Conservation (phyloP, 2,329 filamentous ascomycete species). For the Pseudocercospora musae region DNA sequence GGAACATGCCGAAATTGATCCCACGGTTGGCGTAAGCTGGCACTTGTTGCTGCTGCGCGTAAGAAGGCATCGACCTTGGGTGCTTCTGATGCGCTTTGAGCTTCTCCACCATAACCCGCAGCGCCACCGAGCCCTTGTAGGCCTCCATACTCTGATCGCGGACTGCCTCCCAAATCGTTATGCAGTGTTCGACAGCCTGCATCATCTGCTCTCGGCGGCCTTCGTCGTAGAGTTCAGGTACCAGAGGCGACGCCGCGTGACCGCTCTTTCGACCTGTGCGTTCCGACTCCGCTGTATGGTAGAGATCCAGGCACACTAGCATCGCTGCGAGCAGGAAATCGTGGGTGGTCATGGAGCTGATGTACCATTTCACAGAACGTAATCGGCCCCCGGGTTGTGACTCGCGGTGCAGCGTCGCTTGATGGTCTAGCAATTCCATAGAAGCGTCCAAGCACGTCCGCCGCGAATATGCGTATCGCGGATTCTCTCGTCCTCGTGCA, state of each 20-base stretch:
- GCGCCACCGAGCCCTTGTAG: conserved; percentile 75
- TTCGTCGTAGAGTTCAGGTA: conserved; percentile 42
- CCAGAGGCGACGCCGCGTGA: conserved; percentile 24
- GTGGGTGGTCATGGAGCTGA: conserved; percentile 73
- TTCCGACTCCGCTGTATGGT: conserved; percentile 58
- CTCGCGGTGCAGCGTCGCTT: conserved; percentile 72
- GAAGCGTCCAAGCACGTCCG: conserved; percentile 82
- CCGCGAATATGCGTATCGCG: conserved; percentile 79
- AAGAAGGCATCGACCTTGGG: conserved; percentile 4
- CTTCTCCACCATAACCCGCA: conserved; percentile 83
- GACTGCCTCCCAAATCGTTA: conserved; percentile 75
- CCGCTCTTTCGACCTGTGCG: conserved; percentile 34
- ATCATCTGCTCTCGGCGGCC: conserved; percentile 69
- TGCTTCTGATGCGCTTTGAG: conserved; percentile 53
- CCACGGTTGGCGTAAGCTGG: conserved; percentile 2
- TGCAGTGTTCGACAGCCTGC: conserved; percentile 65
- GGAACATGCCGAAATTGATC: conserved; percentile 32
- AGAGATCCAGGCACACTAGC: conserved; percentile 77
- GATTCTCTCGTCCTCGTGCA: conserved; percentile 70
- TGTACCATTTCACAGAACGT: conserved; percentile 71
- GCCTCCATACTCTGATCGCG: conserved; percentile 81
- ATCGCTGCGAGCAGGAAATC: conserved; percentile 86
- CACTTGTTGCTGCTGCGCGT: conserved; percentile 14
- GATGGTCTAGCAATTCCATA: conserved; percentile 73
- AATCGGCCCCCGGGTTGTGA: conserved; percentile 69